These are phyloP conservation scores for Alternaria consortialis DNA, from an alignment of 2,329 filamentous ascomycete species.

Conservation along the genomic window DNA sequence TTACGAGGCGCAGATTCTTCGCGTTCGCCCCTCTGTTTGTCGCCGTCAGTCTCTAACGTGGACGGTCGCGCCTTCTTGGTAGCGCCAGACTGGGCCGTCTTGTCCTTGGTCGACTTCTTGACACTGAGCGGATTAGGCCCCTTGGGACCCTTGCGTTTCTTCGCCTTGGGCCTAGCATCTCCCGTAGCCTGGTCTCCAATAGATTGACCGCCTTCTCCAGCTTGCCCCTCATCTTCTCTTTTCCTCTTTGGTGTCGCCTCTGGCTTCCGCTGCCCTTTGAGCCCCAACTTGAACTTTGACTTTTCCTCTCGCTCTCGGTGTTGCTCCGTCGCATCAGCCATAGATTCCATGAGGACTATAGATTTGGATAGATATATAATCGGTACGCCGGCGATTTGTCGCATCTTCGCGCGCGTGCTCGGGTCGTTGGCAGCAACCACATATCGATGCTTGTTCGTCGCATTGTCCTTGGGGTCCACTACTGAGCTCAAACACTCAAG, in stretches of 20 bases:
- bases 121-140: slow-evolving; percentile 75
- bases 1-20: slow-evolving; percentile 45
- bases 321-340: slow-evolving; percentile 72
- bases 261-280: slow-evolving; percentile 60
- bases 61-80: slow-evolving; percentile 27
- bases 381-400: slow-evolving; percentile 75
- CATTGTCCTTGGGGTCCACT: slow-evolving; percentile 77
- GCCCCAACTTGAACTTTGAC: slow-evolving; percentile 75
- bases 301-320: slow-evolving; percentile 74
- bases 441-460: slow-evolving; percentile 80
- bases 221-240: slow-evolving; percentile 59
- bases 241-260: slow-evolving; percentile 47
- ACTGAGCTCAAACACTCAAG: slow-evolving; percentile 76
- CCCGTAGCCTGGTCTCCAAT: slow-evolving; percentile 31
- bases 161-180: slow-evolving; percentile 53
- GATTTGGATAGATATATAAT: slow-evolving; percentile 80
- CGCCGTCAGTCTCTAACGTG: slow-evolving; percentile 18
- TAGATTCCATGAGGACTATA: slow-evolving; percentile 81
- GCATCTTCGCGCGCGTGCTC: slow-evolving; percentile 69
- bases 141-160: slow-evolving; percentile 69
- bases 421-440: slow-evolving; percentile 78
- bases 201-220: slow-evolving; percentile 25
- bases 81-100: slow-evolving; percentile 16
- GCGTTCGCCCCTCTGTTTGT: slow-evolving; percentile 20
- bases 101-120: slow-evolving; percentile 70